phyloP scores from a whole-genome alignment of 2,329 filamentous ascomycete genomes.

The Arachnopeziza araneosa region DNA sequence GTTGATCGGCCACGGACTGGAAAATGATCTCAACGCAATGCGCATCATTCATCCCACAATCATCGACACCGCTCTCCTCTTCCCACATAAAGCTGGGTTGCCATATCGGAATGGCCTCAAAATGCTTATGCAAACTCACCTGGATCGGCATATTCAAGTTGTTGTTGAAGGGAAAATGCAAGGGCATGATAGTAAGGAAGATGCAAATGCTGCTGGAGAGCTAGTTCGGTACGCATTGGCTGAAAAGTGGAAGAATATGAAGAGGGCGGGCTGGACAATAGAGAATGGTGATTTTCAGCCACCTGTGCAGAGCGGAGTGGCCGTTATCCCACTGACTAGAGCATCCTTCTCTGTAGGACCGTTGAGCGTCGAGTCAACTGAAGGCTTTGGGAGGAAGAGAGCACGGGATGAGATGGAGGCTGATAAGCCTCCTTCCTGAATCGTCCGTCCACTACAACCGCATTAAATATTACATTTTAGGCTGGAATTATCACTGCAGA shows the following conservation, averaged over 20 bases:
- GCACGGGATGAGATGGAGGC: too few relatives aligned
- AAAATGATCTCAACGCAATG: conserved; percentile 87
- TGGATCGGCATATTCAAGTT: conserved; percentile 75
- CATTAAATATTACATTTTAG: conserved; percentile 1
- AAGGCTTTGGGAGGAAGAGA: background rate
- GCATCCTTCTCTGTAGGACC: background rate
- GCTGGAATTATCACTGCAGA: conserved; percentile 16
- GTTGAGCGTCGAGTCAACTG: conserved; percentile 1
- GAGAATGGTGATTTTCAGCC: conserved; percentile 38
- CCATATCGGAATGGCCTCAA: conserved; percentile 77
- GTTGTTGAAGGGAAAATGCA: conserved; percentile 37
- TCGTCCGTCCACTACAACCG: too few relatives aligned
- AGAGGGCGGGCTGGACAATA: conserved; percentile 61
- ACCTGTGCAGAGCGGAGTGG: conserved; percentile 7
- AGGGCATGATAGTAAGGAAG: conserved; percentile 90
- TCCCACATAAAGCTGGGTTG: conserved; percentile 69
- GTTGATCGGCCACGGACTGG: conserved; percentile 85
- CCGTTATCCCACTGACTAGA: background rate
- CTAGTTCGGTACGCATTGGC: conserved; percentile 68
- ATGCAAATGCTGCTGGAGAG: conserved; percentile 84
- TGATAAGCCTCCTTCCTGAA: too few relatives aligned
- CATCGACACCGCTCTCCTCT: conserved; percentile 81
- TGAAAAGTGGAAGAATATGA: conserved; percentile 64
- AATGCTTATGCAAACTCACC: conserved; percentile 60
- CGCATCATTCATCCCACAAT: conserved; percentile 80